Conservation (phyloP, 2,329 filamentous ascomycete genomes). For the Colletotrichum sp. region DNA sequence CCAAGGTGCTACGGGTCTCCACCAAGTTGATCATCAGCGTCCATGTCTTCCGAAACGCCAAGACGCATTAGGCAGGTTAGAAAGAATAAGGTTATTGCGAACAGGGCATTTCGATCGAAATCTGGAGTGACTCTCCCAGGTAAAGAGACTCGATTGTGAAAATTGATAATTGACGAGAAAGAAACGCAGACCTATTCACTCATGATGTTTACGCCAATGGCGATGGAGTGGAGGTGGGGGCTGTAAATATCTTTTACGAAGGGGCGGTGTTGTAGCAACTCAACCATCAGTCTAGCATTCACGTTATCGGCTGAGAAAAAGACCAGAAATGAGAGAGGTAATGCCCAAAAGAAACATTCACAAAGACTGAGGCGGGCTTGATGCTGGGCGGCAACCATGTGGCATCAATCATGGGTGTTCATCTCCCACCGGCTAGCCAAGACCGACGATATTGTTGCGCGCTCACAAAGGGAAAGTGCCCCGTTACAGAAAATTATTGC, state of each 20-base stretch:
- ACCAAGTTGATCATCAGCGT: not conserved
- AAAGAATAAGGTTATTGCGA: not conserved
- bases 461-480: not conserved
- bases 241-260: not conserved
- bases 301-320: not conserved
- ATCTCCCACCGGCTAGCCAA: not conserved
- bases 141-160: not conserved
- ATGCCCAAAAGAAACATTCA: not conserved
- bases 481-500: accelerated
- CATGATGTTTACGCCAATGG: accelerated
- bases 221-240: not conserved
- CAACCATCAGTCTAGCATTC: not conserved
- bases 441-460: not conserved
- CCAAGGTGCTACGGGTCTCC: not conserved
- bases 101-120: not conserved
- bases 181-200: not conserved
- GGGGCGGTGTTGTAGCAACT: not conserved
- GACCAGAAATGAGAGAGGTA: not conserved
- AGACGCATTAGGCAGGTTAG: not conserved
- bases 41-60: not conserved
- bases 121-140: not conserved
- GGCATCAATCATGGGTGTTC: not conserved
- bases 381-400: not conserved
- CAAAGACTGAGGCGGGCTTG: not conserved
- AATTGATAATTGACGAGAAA: not conserved